Conservation (phyloP, 2,329 filamentous ascomycete species). For the Thielaviopsis populi region DNA sequence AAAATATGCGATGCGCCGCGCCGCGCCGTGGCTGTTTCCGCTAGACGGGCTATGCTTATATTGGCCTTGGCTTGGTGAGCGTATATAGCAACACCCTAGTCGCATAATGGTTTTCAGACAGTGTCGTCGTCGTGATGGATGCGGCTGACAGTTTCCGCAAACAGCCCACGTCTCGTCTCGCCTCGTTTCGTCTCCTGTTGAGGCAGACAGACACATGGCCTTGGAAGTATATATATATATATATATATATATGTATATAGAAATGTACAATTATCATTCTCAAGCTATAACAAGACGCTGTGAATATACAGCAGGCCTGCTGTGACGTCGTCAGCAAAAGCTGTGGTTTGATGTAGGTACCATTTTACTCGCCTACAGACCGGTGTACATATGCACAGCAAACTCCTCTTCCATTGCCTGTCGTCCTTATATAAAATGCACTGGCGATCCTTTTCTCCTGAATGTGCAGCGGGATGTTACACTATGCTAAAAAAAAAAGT, state of each 20-base stretch:
- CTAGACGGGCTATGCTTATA: background rate
- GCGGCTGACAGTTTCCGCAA: background rate
- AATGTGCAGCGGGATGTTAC: background rate
- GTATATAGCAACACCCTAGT: background rate
- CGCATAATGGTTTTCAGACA: background rate
- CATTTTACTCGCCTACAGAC: too few species aligned
- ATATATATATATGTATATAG: too few species aligned
- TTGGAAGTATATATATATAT: background rate
- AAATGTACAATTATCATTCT: too few species aligned
- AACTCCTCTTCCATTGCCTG: background rate
- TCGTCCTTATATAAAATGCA: background rate
- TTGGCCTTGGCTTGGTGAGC: background rate
- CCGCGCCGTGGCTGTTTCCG: background rate
- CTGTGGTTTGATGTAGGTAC: too few species aligned
- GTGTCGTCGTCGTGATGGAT: background rate
- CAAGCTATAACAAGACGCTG: background rate
- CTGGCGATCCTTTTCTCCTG: slow-evolving; percentile 1
- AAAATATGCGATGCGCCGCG: background rate
- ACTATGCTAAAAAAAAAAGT: background rate
- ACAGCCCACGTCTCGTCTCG: too few species aligned
- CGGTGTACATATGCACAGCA: too few species aligned
- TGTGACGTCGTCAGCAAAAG: too few species aligned
- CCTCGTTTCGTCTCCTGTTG: background rate
- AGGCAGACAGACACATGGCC: background rate
- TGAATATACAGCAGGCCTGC: too few species aligned